phyloP scores from a whole-genome alignment of 768 basidiomycete genomes.

The Tylopilus plumbeoviolaceoides region DNA sequence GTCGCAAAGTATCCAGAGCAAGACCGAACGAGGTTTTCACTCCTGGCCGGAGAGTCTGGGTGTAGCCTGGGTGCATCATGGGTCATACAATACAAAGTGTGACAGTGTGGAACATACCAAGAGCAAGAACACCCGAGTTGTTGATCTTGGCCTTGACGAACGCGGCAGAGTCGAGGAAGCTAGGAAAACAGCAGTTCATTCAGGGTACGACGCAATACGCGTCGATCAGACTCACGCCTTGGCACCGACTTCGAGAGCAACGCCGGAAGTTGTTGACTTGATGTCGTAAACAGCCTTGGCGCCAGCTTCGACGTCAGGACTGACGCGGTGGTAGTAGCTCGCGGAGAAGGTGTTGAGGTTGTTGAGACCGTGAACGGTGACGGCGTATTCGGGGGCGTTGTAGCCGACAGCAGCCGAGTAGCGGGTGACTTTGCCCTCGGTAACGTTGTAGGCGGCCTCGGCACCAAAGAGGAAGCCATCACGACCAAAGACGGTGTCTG shows the following conservation, averaged over 20 bases:
- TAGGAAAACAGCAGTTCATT: constrained; percentile 22
- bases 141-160: constrained; percentile 99
- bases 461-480: constrained; percentile 97
- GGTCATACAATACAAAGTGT: constrained; percentile 1
- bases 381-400: constrained; percentile 93
- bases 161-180: constrained; percentile 81
- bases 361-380: constrained; percentile 91
- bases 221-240: constrained; percentile 66
- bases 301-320: constrained; percentile 86
- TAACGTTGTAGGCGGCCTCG: constrained; percentile 96
- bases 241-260: constrained; percentile 90
- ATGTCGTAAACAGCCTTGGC: constrained; percentile 96
- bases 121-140: constrained; percentile 86
- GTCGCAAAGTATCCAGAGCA: constrained; percentile 89
- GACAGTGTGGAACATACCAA: constrained; percentile 45
- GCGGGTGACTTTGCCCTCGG: constrained; percentile 85
- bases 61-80: constrained; percentile 57
- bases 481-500: constrained; percentile 92
- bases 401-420: constrained; percentile 92
- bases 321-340: constrained; percentile 97
- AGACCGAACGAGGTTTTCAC: constrained; percentile 92
- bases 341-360: constrained; percentile 93
- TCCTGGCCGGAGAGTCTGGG: constrained; percentile 89
- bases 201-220: neutral
- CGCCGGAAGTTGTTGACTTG: constrained; percentile 82